phyloP scores from a whole-genome alignment of 129 eudicot genomes.

The Helianthus annuus region HanXRQr2.0-SUNRISE NC_035445.2:95079701-95080200 shows the following conservation, averaged over 20 bases:
- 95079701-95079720: constrained; percentile 20
- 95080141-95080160: background rate
- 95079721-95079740: constrained; percentile 26
- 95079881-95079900: background rate
- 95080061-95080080: too few species aligned
- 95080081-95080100: too few species aligned
- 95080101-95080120: background rate
- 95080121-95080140: background rate
- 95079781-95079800: constrained; percentile 35
- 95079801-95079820: constrained; percentile 30
- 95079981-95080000: too few species aligned
- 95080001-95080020: too few species aligned
- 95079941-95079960: too few species aligned
- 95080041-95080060: too few species aligned
- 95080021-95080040: too few species aligned
- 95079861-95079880: constrained; percentile 31
- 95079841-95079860: constrained; percentile 8
- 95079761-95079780: constrained; percentile 35
- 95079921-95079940: too few species aligned
- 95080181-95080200: constrained; percentile 29
- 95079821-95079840: constrained; percentile 37
- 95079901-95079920: too few species aligned
- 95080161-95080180: constrained; percentile 1
- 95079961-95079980: too few species aligned
- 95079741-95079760: constrained; percentile 30